Base-by-base conservation (phyloP, 176 grass and related monocot genomes). In the Oryza rufipogon region DNA sequence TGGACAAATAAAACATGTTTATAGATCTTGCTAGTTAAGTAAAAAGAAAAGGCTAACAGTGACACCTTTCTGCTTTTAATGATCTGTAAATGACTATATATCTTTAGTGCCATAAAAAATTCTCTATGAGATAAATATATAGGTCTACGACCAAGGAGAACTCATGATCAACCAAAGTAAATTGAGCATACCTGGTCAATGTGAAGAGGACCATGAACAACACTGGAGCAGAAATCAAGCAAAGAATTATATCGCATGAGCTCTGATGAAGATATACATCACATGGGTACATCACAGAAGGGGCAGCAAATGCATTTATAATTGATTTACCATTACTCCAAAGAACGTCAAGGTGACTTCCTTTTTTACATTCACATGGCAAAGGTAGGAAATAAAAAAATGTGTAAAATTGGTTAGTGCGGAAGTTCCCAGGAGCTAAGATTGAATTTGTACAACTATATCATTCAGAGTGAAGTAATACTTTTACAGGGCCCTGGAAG, bases 381-480 rank as follows among this genome's bases (percentile, higher is more conserved):
- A 83, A 70, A 25, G 74, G 58, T 61, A 22, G 58, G 20, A 7
- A 63, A 63, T 60, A 78, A 68, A 83, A 83, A 83, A 83, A 84
- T 54, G 64, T 80, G 41, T 80, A 87, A 83, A 75, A 20, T 75
- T 80, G 16, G 80, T 84, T 63, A 90, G 75, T 34, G 54, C 4
- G 51, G 23, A 81, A 74, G 63, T 60, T 65, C 70, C 68, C 75
- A 86, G 44, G 28, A 86, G 51, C 89, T 51, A 82, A 75, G 30
- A 79, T 83, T 63, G 75, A 83, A 33, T 84, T 82, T 69, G 39
- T 28, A 83, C 68, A 64, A 49, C 73, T 86, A 84, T 66, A 46
- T 44, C 82, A 23, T 77, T 26, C 63, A 75, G 60, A 75, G 5
- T 52, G 72, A 20, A 64, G 6, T 13, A 65, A 79, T 63, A 68